phyloP scores from a whole-genome alignment of 331 rosid genomes.

The Malus hybrid region DNA sequence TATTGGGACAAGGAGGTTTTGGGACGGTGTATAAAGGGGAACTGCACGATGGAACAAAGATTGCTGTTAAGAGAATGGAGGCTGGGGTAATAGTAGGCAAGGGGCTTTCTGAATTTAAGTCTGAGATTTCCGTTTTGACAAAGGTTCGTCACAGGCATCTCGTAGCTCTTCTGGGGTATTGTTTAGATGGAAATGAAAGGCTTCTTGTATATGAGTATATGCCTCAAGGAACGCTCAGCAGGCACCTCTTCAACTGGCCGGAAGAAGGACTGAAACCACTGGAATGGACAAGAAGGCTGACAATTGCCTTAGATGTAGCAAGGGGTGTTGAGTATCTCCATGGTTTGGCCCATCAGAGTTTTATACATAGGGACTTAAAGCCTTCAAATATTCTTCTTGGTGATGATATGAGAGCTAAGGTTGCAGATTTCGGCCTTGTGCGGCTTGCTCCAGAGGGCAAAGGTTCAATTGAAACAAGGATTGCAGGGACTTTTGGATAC shows the following conservation, averaged over 20 bases:
- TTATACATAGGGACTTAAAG: conserved; percentile 35
- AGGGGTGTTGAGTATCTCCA: conserved; percentile 36
- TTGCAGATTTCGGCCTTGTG: conserved; percentile 33
- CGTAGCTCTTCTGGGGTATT: conserved; percentile 33
- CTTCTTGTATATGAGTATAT: conserved; percentile 32
- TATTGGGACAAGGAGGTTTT: conserved; percentile 31
- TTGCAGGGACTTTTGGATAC: conserved; percentile 33
- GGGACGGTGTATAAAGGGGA: conserved; percentile 39
- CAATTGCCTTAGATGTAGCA: conserved; percentile 31
- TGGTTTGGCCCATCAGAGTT: conserved; percentile 37
- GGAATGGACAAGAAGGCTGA: conserved; percentile 30
- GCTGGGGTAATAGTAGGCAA: conserved; percentile 25
- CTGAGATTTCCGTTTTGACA: conserved; percentile 32
- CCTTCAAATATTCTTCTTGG: conserved; percentile 39
- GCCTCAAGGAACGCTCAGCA: conserved; percentile 33
- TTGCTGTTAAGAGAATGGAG: conserved; percentile 38
- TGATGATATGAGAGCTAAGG: conserved; percentile 35
- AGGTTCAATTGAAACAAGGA: conserved; percentile 29
- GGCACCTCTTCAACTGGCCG: conserved; percentile 21
- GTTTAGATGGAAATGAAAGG: conserved; percentile 30
- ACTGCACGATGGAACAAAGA: conserved; percentile 33
- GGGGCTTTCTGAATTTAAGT: conserved; percentile 25
- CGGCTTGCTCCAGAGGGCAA: conserved; percentile 37
- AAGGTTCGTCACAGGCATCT: conserved; percentile 36
- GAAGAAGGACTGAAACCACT: conserved; percentile 25